Percentiles rank a stretch among this genome's conserved stretches.
phyloP scores from a whole-genome alignment of 345 rosid genomes.

The Dipteronia dyeriana region DNA sequence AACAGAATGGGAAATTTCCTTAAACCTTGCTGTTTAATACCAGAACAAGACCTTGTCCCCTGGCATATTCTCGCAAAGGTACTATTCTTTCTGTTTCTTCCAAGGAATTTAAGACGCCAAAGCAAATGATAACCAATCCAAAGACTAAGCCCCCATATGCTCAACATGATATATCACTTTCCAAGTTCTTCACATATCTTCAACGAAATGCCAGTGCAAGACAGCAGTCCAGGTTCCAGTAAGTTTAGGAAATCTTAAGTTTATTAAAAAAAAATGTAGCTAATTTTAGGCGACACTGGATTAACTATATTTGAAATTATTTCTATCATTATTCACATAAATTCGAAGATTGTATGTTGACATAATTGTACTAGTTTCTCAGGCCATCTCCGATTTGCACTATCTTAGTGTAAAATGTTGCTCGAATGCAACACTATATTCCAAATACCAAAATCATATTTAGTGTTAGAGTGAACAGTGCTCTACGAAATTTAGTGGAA shows the following conservation, averaged over 20 bases:
- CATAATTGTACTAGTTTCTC: not conserved
- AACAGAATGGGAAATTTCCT: not conserved
- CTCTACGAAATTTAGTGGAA: no score
- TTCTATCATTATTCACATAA: not conserved
- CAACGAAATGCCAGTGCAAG: not conserved
- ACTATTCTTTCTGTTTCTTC: not conserved
- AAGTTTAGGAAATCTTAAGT: not conserved
- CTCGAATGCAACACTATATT: no score
- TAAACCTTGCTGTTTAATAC: not conserved
- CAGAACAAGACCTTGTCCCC: not conserved
- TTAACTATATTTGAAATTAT: not conserved
- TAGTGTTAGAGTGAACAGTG: no score
- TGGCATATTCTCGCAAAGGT: not conserved
- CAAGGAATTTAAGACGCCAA: not conserved
- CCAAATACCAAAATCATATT: no score
- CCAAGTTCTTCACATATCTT: not conserved
- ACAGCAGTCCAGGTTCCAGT: not conserved
- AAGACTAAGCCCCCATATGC: not conserved
- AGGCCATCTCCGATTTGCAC: no score
- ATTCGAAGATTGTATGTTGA: not conserved
- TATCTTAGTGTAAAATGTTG: no score
- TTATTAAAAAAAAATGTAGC: not conserved
- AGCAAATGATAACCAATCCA: not conserved
- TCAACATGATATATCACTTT: not conserved
- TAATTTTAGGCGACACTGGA: not conserved